Conservation (phyloP, 345 rosid genomes). For the Angophora floribunda region DNA sequence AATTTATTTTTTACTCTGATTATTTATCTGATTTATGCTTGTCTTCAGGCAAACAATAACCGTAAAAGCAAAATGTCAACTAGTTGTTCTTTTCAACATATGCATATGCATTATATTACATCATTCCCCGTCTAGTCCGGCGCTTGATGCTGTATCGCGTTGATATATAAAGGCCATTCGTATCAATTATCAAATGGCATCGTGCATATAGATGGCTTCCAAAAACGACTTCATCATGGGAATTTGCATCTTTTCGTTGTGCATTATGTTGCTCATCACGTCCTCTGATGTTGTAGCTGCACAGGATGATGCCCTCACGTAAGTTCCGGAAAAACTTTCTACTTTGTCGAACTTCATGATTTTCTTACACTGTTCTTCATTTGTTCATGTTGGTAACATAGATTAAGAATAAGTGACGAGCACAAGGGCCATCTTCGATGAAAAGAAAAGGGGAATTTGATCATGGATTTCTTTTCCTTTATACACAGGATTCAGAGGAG, state of each 20-base stretch:
- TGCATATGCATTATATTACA: too few relatives aligned
- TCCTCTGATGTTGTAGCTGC: not conserved
- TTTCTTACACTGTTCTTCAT: not conserved
- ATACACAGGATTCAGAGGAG: not conserved
- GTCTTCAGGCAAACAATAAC: not conserved
- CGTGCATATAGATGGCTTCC: not conserved
- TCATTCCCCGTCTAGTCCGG: not conserved
- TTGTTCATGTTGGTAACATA: not conserved
- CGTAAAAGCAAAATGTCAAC: not conserved
- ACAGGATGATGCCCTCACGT: not conserved
- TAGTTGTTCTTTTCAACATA: not conserved
- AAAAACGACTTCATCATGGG: not conserved
- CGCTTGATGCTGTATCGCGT: not conserved
- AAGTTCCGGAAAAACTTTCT: not conserved
- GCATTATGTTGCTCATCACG: not conserved
- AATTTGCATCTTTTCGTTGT: not conserved
- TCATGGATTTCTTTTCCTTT: not conserved
- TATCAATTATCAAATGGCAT: not conserved
- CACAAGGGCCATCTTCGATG: not conserved
- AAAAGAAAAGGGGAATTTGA: not conserved
- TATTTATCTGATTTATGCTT: not conserved
- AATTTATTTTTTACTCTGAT: not conserved
- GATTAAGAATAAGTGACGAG: not conserved
- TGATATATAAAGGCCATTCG: not conserved
- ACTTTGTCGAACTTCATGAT: not conserved